phyloP scores from a whole-genome alignment of 768 basidiomycete species.

The Agrocybe praecox region DNA sequence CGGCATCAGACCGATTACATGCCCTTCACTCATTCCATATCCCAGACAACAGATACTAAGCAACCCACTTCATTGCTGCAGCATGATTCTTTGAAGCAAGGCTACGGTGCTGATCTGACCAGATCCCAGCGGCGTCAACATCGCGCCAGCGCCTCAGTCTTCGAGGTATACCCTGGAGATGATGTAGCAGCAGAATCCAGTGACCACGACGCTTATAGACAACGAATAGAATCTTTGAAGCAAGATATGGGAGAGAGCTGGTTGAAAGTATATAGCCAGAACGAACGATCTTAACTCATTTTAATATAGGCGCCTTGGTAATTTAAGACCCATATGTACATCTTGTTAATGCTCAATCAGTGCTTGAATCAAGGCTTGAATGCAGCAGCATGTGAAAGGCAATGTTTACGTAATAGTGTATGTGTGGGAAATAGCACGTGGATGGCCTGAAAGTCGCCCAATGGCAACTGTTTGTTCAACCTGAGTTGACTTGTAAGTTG shows the following conservation, averaged over 20 bases:
- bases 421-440: background rate
- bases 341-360: too few relatives aligned
- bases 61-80: background rate
- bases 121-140: slow-evolving; percentile 48
- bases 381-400: too few relatives aligned
- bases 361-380: too few relatives aligned
- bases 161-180: slow-evolving; percentile 46
- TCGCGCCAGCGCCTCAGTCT: slow-evolving; percentile 62
- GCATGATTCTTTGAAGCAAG: too few relatives aligned
- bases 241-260: slow-evolving; percentile 90
- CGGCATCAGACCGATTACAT: background rate
- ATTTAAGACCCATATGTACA: too few relatives aligned
- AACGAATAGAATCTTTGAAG: slow-evolving; percentile 79
- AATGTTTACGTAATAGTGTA: background rate
- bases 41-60: background rate
- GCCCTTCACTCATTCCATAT: background rate
- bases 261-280: slow-evolving; percentile 76
- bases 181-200: slow-evolving; percentile 33
- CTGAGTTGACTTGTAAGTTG: too few relatives aligned
- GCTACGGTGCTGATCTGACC: slow-evolving; percentile 13
- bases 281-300: slow-evolving; percentile 1
- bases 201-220: slow-evolving; percentile 69
- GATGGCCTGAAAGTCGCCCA: slow-evolving; percentile 2
- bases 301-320: too few relatives aligned
- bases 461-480: too few relatives aligned